Evolutionary conservation across 495 filamentous ascomycete genomes (phyloP).

Genomic region (Bryoglossum gracile): DNA sequence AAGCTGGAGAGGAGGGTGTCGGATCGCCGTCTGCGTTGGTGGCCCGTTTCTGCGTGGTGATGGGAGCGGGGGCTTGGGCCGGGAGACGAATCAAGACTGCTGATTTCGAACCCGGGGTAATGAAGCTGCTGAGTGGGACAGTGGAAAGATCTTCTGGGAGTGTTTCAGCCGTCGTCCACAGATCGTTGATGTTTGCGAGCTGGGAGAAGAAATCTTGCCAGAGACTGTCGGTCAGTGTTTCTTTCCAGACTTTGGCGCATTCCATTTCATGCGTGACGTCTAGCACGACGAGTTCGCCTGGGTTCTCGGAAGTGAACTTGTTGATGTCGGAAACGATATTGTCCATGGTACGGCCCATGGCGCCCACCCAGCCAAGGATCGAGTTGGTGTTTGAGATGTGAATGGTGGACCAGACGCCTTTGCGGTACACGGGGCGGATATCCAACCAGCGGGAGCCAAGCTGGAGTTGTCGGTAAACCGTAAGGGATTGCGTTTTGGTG

Average conservation of each 20-base stretch:
- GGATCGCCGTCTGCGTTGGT: background rate
- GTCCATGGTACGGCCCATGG: conserved; percentile 24
- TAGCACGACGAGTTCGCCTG: conserved; percentile 31
- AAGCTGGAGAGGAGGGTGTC: background rate
- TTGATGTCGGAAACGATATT: conserved; percentile 29
- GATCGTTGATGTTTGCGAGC: conserved; percentile 8
- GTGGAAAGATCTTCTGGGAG: conserved; percentile 7
- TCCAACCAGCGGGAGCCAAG: conserved; percentile 29
- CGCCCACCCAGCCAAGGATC: conserved; percentile 17
- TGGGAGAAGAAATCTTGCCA: conserved; percentile 9
- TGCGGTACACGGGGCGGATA: conserved; percentile 23
- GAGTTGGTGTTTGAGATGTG: conserved; percentile 14
- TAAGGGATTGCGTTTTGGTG: conserved; percentile 26
- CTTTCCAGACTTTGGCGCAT: background rate
- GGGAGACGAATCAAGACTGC: conserved; percentile 17
- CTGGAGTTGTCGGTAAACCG: conserved; percentile 26
- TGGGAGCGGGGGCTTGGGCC: background rate
- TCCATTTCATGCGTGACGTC: conserved; percentile 23
- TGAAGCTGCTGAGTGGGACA: conserved; percentile 16
- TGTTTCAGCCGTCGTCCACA: conserved; percentile 5
- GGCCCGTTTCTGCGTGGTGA: background rate
- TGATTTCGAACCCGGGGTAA: conserved; percentile 19
- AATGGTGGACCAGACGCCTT: conserved; percentile 5
- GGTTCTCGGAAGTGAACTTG: conserved; percentile 25
- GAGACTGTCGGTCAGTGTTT: background rate